Base-by-base conservation (phyloP, 108 stramenopile genomes). In the Fistulifera solaris region DNA sequence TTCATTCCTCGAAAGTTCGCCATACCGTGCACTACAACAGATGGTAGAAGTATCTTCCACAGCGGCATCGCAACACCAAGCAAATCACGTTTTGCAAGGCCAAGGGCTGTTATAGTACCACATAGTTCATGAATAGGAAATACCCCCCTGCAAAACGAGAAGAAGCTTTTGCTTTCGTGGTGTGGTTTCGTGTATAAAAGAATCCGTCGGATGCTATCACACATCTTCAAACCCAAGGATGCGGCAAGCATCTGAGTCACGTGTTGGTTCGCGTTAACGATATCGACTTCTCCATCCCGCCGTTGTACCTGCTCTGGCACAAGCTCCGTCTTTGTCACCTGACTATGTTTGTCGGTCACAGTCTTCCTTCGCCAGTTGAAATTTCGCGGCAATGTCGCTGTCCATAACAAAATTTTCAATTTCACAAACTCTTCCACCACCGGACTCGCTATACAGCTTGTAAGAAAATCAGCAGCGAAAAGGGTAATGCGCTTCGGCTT, bases 121-220 rank as follows among this genome's bases (percentile, higher is more conserved):
- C 96, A 96, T 2, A 95, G 69, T 70, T 96, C 96, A 45, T 93
- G 94, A 49, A 96, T 80, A 17, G 96, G 96, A 60, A 94, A 96
- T 7, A 87, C 44, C 0, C 95, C 95, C 38, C 96, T 86, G 52
- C 68, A 78, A 41, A 94, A 42, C 18, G 92, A 87, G 56, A 83
- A 93, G 31, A 86, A 82, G 8, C 54, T 49, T 59, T 89, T 87
- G 53, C 79, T 54, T 6, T 55, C 65, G 56, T 88, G 61, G 2
- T 59, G n/a, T 14, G 61, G 42, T 56, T 89, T 93, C 28, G 87
- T 87, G 70, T 89, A 93, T 82, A 93, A 80, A 35, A 87, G 58
- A 17, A 89, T 78, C n/a, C 91, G 68, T 41, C 91, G 85, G 4
- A 70, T 60, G 6, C 63, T 59, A 46, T 93, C 91, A 31, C 76